Evolutionary conservation across 768 basidiomycete genomes (phyloP), one percentile per base, ranked within the genome.

Genomic region (Cubamyces lactineus): DNA sequence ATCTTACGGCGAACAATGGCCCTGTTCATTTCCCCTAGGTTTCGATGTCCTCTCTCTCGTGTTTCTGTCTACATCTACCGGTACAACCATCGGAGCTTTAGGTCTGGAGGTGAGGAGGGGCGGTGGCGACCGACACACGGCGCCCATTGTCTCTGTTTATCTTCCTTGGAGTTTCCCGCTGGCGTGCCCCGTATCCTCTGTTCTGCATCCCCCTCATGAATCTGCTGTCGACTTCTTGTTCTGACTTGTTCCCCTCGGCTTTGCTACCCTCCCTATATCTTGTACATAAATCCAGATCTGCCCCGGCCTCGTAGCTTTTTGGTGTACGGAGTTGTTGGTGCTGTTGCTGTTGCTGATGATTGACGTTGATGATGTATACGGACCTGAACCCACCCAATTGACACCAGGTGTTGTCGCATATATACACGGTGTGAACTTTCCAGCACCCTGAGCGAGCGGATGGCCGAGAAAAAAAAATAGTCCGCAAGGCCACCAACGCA

Each of bases 381-480:
- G 53, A 53, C 53, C 11, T 19, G 17, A 28, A 19, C 12, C 40
- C 17, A 24, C 24, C 9, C 52, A 53, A 19, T 53, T 39, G 38
- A 53, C 52, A 49, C 57, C 49, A 43, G 38, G 49, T 59, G 57
- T 41, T 52, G 57, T 57, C 56, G 43, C 56, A 57, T 43, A 55
- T 8, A 34, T 4, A 17, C 38, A 28, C 26, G 57, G 48, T 42
- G 57, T 21, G 41, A 17, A 26, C 1, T 19, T 23, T 21, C 19
- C 7, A 19, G 16, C 23, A 9, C 3, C 21, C 21, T 24, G 46
- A n/a, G 21, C 5, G 13, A 42, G 8, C 34, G 34, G 5, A 34
- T 34, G 34, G 34, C 9, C 34, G 34, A 34, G 34, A 34, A 34
- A 34, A 42, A n/a, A n/a, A 15, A 40, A 49, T 26, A 13, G 47